phyloP scores from a whole-genome alignment of 2,329 filamentous ascomycete genomes.

The Alternaria sp. region DNA sequence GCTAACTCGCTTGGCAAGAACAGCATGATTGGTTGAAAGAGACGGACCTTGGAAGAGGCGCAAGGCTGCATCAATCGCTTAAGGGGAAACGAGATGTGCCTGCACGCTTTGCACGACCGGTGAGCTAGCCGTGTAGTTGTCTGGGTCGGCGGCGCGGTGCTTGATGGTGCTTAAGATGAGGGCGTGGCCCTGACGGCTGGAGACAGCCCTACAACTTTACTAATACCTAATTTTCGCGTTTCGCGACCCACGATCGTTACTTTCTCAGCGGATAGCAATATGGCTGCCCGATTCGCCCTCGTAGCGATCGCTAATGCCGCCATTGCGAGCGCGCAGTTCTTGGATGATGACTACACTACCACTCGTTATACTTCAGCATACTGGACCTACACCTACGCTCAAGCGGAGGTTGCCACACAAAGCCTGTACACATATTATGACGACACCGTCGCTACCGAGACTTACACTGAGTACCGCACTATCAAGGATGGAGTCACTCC shows the following conservation, averaged over 20 bases:
- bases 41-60: conserved; percentile 6
- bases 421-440: conserved; percentile 21
- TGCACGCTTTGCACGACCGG: conserved; percentile 23
- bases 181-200: conserved; percentile 15
- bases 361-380: conserved; percentile 17
- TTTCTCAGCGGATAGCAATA: conserved; percentile 5
- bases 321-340: conserved; percentile 20
- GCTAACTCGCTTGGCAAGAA: conserved; percentile 13
- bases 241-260: conserved; percentile 11
- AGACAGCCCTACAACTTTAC: conserved; percentile 12
- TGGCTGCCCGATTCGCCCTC: conserved; percentile 22
- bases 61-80: conserved; percentile 27
- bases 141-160: conserved; percentile 14
- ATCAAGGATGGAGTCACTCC: conserved; percentile 36
- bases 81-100: conserved; percentile 26
- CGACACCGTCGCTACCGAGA: conserved; percentile 14
- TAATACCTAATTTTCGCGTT: conserved; percentile 17
- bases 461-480: conserved; percentile 19
- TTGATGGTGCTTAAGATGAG: conserved; percentile 30
- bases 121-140: conserved; percentile 22
- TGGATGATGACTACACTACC: background rate
- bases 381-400: conserved; percentile 35
- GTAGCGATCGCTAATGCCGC: conserved; percentile 21
- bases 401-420: conserved; percentile 21
- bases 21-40: conserved; percentile 15